Base-by-base conservation (phyloP, 805 yeast species). In the Sugiyamaella chiloensis region DNA sequence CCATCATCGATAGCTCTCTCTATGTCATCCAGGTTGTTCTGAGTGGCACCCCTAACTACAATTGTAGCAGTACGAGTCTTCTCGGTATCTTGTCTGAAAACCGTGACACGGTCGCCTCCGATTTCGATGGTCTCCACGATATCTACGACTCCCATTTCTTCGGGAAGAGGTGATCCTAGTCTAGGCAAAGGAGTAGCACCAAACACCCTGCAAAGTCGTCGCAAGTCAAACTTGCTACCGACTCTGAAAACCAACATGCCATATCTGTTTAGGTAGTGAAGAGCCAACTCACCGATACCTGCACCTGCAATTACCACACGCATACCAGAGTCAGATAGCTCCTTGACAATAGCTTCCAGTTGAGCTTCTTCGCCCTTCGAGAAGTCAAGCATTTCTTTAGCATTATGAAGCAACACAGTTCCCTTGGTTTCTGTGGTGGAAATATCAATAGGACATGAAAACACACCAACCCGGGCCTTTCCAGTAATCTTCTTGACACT, bases 1-100 rank as follows among this genome's bases (percentile, higher is more conserved):
- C 98, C 97, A 62, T 93, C 99, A 64, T 93, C 98, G 53, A 93
- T 87, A 43, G 98, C 96, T 62, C 99, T 81, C 73, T 93, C 99
- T 51, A 93, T 79, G 65, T 93, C 98, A 62, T 93, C 99, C 64
- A 93, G 72, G 64, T 78, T 80, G 70, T 87, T 90, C 68, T 88
- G 91, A 5, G 99, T 93, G 36, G 99, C 99, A 47, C 99, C 99
- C 68, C 99, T 80, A 46, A 93, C 73, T 41, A 93, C 84, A 60
- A 93, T 89, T 6, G 99, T 93, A 12, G 98, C 82, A 3, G 99
- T 93, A 59, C 86, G 77, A 23, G 96, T 83, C 54, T 73, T 68
- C 27, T 71, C 67, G 53, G 76, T 80, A 27, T 58, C 58, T 69
- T 93, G 99, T 64, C 87, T 79, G 74, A 93, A 90, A 24, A 93